Evolutionary conservation across 768 basidiomycete genomes (phyloP).

Genomic region (Floccularia luteovirens): DNA sequence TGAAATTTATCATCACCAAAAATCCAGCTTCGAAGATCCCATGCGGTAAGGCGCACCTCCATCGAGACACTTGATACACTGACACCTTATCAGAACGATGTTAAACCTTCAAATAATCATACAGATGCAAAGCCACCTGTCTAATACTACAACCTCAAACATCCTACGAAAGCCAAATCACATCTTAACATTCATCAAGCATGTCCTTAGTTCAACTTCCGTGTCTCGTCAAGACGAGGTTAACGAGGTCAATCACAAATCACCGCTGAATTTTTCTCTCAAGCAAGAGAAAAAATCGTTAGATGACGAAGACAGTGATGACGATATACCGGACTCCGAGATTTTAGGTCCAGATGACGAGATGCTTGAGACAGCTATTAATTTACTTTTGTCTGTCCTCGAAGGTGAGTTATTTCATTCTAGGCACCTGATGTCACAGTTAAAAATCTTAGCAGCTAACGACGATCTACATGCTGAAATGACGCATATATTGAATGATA

Average conservation of each 20-base stretch:
- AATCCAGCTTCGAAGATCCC: constrained; percentile 36
- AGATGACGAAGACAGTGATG: constrained; percentile 53
- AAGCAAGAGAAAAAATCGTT: constrained; percentile 15
- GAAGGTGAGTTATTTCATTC: constrained; percentile 51
- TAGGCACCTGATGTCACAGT: not conserved
- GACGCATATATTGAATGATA: constrained; percentile 60
- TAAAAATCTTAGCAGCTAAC: constrained; percentile 29
- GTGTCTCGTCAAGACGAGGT: constrained; percentile 11
- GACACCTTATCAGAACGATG: constrained; percentile 39
- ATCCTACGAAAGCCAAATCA: constrained; percentile 61
- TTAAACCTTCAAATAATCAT: constrained; percentile 75
- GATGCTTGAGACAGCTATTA: constrained; percentile 71
- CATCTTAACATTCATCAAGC: constrained; percentile 76
- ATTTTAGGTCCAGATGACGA: constrained; percentile 43
- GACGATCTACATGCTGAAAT: constrained; percentile 52
- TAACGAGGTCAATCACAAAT: not conserved
- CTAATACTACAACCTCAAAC: constrained; percentile 45
- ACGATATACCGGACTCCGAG: constrained; percentile 37
- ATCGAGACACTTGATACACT: not conserved
- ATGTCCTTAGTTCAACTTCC: constrained; percentile 50
- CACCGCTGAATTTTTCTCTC: not conserved
- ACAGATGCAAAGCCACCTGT: constrained; percentile 69
- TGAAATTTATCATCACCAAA: constrained; percentile 53
- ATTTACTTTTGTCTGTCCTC: constrained; percentile 74
- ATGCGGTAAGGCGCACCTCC: constrained; percentile 31